A percentile compares a stretch with the other conserved stretches of the same genome.
phyloP scores from a whole-genome alignment of 108 stramenopile genomes.

The Skeletonema costatum region DNA sequence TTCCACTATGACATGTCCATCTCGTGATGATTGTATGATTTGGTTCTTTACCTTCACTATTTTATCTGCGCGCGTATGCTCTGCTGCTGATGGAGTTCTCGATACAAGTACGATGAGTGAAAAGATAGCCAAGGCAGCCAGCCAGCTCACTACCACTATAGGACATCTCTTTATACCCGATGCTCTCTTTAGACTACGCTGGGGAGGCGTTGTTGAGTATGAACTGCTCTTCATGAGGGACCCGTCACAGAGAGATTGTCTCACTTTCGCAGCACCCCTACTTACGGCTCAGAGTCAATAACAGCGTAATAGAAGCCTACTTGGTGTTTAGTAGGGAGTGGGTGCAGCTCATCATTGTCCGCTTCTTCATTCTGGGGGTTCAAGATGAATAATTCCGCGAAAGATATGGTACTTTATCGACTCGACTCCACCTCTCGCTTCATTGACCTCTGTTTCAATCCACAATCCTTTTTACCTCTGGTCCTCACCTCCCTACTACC shows the following conservation, averaged over 20 bases:
- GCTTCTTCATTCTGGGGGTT: no score
- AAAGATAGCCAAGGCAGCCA: background rate
- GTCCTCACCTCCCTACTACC: no score
- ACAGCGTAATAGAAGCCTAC: no score
- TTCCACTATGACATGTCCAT: constrained; percentile 28
- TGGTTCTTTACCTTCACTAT: background rate
- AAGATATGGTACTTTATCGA: no score
- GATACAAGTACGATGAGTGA: background rate
- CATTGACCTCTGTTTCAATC: no score
- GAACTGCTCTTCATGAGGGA: background rate
- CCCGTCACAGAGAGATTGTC: background rate
- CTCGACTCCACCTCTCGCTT: no score
- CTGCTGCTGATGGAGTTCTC: background rate
- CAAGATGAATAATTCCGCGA: no score
- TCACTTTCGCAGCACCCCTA: background rate
- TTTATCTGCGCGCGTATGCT: background rate
- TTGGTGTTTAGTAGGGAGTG: no score
- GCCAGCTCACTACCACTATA: background rate
- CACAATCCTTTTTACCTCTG: no score
- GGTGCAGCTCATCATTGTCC: no score
- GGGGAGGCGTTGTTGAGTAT: background rate
- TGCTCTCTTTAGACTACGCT: background rate
- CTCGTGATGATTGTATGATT: background rate
- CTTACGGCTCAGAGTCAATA: no score
- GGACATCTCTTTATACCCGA: background rate